These are phyloP conservation scores for Calonectria pauciramosa DNA, from an alignment of 2,329 filamentous ascomycete genomes.

Conservation along the genomic window DNA sequence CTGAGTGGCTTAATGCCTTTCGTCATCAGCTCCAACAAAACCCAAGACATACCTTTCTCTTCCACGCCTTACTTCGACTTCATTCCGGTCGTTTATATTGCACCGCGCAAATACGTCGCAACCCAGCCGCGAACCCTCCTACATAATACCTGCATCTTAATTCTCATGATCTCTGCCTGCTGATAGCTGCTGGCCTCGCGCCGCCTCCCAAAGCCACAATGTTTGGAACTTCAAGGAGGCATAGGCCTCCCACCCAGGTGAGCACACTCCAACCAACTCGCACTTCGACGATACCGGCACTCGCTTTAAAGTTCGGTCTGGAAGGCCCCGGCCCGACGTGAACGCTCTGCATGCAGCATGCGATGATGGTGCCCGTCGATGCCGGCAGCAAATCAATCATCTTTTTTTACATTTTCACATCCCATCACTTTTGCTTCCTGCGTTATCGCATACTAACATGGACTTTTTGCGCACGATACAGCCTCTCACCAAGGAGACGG, in stretches of 20 bases:
- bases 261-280: constrained; percentile 48
- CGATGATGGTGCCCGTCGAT: background rate
- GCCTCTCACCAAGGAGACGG: constrained; percentile 74
- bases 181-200: constrained; percentile 32
- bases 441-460: constrained; percentile 41
- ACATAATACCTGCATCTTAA: constrained; percentile 6
- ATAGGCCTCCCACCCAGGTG: constrained; percentile 64
- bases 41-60: constrained; percentile 31
- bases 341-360: background rate
- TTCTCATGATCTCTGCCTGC: constrained; percentile 40
- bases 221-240: constrained; percentile 66
- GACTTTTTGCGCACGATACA: constrained; percentile 53
- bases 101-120: constrained; percentile 26
- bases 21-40: constrained; percentile 44
- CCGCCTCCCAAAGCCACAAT: constrained; percentile 48
- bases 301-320: constrained; percentile 41
- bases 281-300: constrained; percentile 37
- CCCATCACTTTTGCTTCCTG: constrained; percentile 17
- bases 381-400: constrained; percentile 4
- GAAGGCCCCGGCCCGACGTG: constrained; percentile 21
- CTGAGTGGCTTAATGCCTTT: constrained; percentile 42
- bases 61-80: constrained; percentile 28
- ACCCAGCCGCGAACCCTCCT: constrained; percentile 22
- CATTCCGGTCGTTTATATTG: constrained; percentile 24
- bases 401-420: background rate